phyloP scores from a whole-genome alignment of 140 eudicot species.

The Oenanthe javanica region DNA sequence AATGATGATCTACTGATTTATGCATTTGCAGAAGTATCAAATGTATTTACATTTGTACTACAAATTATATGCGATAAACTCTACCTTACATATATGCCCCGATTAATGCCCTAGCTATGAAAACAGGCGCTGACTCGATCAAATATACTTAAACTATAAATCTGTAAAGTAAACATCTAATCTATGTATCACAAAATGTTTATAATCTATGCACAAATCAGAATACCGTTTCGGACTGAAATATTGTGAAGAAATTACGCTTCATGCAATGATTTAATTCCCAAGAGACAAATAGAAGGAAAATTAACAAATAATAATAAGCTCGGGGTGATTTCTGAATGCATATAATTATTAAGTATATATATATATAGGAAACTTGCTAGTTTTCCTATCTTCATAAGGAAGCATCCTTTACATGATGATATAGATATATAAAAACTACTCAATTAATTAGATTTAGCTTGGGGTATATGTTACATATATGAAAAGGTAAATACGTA shows the following conservation, averaged over 20 bases:
- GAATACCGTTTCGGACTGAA: too few relatives aligned
- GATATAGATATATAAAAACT: slow-evolving; percentile 35
- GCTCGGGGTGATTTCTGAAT: too few relatives aligned
- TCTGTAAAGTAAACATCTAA: too few relatives aligned
- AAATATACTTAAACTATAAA: too few relatives aligned
- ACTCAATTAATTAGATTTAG: slow-evolving; percentile 55
- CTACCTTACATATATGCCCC: not conserved
- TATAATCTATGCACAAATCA: too few relatives aligned
- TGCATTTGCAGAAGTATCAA: too few relatives aligned
- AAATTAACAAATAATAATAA: too few relatives aligned
- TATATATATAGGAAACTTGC: not conserved
- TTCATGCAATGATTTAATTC: not conserved
- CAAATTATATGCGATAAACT: too few relatives aligned
- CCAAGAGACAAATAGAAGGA: not conserved
- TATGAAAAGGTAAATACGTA: not conserved
- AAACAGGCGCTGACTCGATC: too few relatives aligned
- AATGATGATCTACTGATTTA: not conserved
- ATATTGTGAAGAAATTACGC: not conserved
- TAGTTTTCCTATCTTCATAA: slow-evolving; percentile 5
- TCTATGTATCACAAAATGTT: too few relatives aligned
- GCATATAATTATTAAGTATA: too few relatives aligned
- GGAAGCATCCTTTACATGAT: slow-evolving; percentile 29
- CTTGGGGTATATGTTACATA: slow-evolving; percentile 29
- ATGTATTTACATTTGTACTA: too few relatives aligned
- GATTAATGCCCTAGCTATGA: not conserved